Percentiles rank a stretch among this genome's conserved stretches.
phyloP scores from a whole-genome alignment of 2,329 filamentous ascomycete genomes.

The Dothistroma septosporum region DNA sequence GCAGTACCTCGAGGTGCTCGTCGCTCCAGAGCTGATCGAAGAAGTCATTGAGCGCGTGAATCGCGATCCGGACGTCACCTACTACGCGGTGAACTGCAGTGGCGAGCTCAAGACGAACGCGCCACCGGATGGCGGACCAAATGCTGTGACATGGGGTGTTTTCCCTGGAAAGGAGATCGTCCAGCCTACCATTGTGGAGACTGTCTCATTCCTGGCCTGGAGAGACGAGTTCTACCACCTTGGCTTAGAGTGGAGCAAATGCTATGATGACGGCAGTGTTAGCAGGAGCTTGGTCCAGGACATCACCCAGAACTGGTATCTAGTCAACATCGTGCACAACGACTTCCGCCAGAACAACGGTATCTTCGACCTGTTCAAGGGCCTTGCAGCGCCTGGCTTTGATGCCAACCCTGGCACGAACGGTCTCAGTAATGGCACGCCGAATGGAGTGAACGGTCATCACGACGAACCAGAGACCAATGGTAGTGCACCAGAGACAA shows the following conservation, averaged over 20 bases:
- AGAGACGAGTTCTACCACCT: slow-evolving; percentile 95
- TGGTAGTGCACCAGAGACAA: slow-evolving; percentile 23
- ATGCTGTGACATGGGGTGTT: slow-evolving; percentile 98
- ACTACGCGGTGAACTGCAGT: slow-evolving; percentile 84
- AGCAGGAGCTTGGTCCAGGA: slow-evolving; percentile 75
- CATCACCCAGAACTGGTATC: slow-evolving; percentile 85
- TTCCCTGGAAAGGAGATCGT: slow-evolving; percentile 99
- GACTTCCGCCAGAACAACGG: slow-evolving; percentile 83
- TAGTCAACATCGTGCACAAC: slow-evolving; percentile 98
- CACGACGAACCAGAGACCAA: slow-evolving; percentile 10
- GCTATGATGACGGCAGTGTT: slow-evolving; percentile 70
- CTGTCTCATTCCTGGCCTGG: slow-evolving; percentile 95
- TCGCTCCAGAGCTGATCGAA: slow-evolving; percentile 73
- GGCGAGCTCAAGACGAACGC: slow-evolving; percentile 83
- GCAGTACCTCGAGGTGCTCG: slow-evolving; percentile 87
- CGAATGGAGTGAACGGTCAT: slow-evolving; percentile 16
- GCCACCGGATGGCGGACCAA: slow-evolving; percentile 72
- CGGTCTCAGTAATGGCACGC: slow-evolving; percentile 11
- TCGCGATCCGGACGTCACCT: slow-evolving; percentile 76
- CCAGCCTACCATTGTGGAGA: slow-evolving; percentile 99
- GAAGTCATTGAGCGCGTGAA: slow-evolving; percentile 76
- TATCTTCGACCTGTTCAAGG: slow-evolving; percentile 83
- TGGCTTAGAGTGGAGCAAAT: slow-evolving; percentile 90
- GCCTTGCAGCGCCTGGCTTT: slow-evolving; percentile 64
- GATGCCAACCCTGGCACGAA: slow-evolving; percentile 36